Base-by-base conservation (phyloP, 2,329 filamentous ascomycete species). In the Fusarium xylarioides region DNA sequence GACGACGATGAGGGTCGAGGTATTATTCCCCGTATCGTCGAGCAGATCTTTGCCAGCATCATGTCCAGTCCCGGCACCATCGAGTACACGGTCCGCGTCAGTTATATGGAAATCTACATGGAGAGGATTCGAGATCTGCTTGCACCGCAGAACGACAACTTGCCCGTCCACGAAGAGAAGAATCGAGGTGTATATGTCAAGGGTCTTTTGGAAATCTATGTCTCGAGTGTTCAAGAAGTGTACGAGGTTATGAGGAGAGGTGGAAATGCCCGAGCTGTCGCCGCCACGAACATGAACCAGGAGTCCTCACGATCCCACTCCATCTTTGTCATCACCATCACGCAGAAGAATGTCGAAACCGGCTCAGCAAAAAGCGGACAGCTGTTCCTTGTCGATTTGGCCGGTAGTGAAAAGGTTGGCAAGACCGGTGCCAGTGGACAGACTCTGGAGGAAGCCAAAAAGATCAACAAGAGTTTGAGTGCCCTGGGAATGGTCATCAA, bases 101-200 rank as follows among this genome's bases (percentile, higher is more conserved):
- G 95, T 83, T 98, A 98, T 84, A 98, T 99, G 95, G 96, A 99
- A 84, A 98, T 99, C 74, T 99, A 99, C 86, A 99, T 98, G 96
- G 96, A 99, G 85, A 91, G 93, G 77, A 98, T 99, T 82, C 91
- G 95, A 79, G 96, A 99, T 90, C 85, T 99, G 79, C 86, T 99
- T 73, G 91, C 92, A 30, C 96, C 96, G 16, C 93, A 95, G 68
- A 97, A 98, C 83, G 95, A 98, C 85, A 98, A 98, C 80, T 86
- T 99, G 58, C 95, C 95, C 1, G 92, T 98, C n/a, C 96, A 98
- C 84, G 96, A 99, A 80, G 96, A 98, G 84, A 97, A 98, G 88
- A 96, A 92, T 80, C 89, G 94, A 68, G 96, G 96, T 61, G 95
- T 98, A 2, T 98, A 98, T 79, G 96, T 98, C 79, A 98, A 98